Percentiles rank a stretch among this genome's conserved stretches.
Evolutionary conservation across 352 stramenopile species (phyloP).

Genomic region (Phytopythium boreale): DNA sequence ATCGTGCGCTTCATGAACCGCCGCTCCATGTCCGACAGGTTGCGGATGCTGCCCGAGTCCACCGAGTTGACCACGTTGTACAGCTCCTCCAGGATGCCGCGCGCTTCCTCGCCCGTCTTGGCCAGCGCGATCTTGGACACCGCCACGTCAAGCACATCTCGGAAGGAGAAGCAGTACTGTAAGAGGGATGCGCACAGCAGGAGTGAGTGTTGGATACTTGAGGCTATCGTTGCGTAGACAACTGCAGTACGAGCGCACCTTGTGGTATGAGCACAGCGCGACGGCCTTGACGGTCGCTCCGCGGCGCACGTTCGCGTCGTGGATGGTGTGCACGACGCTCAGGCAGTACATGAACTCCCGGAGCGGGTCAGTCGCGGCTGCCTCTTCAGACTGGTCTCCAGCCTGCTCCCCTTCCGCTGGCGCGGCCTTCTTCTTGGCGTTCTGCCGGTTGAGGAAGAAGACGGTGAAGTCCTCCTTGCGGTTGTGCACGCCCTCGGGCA

Average conservation of each 20-base stretch:
- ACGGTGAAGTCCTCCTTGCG: slow-evolving; percentile 82
- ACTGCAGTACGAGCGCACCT: slow-evolving; percentile 16
- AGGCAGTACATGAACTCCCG: slow-evolving; percentile 86
- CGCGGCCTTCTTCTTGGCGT: slow-evolving; percentile 11
- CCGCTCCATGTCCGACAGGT: slow-evolving; percentile 70
- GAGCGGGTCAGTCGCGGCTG: slow-evolving; percentile 31
- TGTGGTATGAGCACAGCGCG: slow-evolving; percentile 76
- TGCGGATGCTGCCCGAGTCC: slow-evolving; percentile 52
- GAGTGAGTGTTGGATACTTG: slow-evolving; percentile 4
- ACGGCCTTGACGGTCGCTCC: slow-evolving; percentile 82
- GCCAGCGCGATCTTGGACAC: slow-evolving; percentile 61
- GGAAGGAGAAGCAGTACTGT: slow-evolving; percentile 70
- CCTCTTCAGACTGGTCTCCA: slow-evolving; percentile 1
- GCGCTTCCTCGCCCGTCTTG: slow-evolving; percentile 38
- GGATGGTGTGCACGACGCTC: slow-evolving; percentile 80
- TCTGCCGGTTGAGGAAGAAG: slow-evolving; percentile 85
- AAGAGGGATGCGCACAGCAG: slow-evolving; percentile 11
- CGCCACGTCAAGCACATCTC: slow-evolving; percentile 69
- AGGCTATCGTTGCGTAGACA: neutral
- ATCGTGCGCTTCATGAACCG: slow-evolving; percentile 77
- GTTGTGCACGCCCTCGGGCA: slow-evolving; percentile 88
- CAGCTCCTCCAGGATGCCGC: slow-evolving; percentile 51
- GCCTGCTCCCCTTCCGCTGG: neutral
- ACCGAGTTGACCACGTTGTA: slow-evolving; percentile 74
- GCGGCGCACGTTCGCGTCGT: slow-evolving; percentile 67